Evolutionary conservation across 768 basidiomycete species (phyloP), one percentile per base, ranked within the genome.

Genomic region (Naganishia kalamii): DNA sequence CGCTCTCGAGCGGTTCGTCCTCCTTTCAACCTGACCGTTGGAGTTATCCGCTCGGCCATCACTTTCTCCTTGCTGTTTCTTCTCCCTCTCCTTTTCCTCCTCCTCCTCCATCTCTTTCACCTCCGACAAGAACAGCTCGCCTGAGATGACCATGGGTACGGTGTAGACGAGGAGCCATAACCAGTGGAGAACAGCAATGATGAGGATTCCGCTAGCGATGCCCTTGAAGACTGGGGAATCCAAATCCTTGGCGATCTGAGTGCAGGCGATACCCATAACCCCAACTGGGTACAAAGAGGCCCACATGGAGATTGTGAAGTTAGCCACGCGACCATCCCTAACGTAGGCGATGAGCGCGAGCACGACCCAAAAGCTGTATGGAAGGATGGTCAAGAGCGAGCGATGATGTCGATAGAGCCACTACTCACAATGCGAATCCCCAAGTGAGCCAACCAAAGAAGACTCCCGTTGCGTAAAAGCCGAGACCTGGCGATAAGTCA

Each of bases 291-390:
- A 70, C 13, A 60, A 50, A 21, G 62, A 63, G 1, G 69, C 67
- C 69, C 69, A 70, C 66, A 67, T 70, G 43, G 64, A 62, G 25
- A 70, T 37, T 21, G 51, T 67, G 63, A 67, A 70, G 1, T 67
- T 19, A 1, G 69, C 46, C 21, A 65, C 51, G 21, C 46, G 62
- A 17, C 60, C 30, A 35, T 68, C 69, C 17, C 59, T 57, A 29
- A 62, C 40, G 63, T 65, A 70, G 19, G 69, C 57, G 37, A 70
- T 46, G 1, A 63, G 41, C 23, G 62, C 62, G 27, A 67, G 62
- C 29, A 70, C 49, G 23, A 70, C 59, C 69, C 69, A 70, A 60
- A 67, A 65, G n/a, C 69, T 70, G 30, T 17, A 48, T 41, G 4
- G 54, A 17, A 48, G 30, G 44, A 33, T 46, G 29, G 13, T 23